Conservation (phyloP, 805 yeast species). For the Priceomyces castillae region DNA sequence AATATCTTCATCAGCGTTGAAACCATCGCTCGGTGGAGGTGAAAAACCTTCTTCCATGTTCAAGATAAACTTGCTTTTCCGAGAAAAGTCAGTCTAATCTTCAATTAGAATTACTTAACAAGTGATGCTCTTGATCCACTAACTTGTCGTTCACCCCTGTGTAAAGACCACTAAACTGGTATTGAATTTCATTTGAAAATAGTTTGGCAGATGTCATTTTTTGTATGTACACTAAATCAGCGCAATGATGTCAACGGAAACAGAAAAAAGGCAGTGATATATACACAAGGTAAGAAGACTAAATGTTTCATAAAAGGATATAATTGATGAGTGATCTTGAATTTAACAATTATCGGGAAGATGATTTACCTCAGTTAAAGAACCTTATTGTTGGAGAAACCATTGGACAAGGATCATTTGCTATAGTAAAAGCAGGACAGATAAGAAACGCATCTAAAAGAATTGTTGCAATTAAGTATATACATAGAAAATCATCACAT, state of each 20-base stretch:
- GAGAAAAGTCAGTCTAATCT: not conserved
- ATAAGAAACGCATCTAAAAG: not conserved
- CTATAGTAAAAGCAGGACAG: slow-evolving; percentile 5
- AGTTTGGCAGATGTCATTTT: not conserved
- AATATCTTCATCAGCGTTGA: slow-evolving; percentile 1
- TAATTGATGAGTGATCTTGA: not conserved
- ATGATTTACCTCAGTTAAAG: slow-evolving; percentile 3
- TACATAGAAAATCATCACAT: slow-evolving; percentile 5
- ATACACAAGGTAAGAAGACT: too few species aligned
- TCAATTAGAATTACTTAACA: too few species aligned
- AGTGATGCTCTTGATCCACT: too few species aligned
- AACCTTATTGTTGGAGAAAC: slow-evolving; percentile 11
- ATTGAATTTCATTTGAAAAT: too few species aligned
- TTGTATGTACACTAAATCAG: slow-evolving; percentile 1
- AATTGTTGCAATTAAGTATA: slow-evolving; percentile 8
- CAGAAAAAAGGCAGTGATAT: too few species aligned
- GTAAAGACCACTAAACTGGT: too few species aligned
- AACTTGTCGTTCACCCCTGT: too few species aligned
- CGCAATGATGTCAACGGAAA: not conserved
- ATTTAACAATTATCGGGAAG: not conserved
- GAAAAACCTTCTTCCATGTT: not conserved
- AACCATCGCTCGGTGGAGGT: not conserved
- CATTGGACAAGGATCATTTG: slow-evolving; percentile 7
- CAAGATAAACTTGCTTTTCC: not conserved
- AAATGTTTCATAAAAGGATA: not conserved